Evolutionary conservation across 2,329 filamentous ascomycete species (phyloP), one percentile per base, ranked within the genome.

Genomic region (Fusarium oxysporum): DNA sequence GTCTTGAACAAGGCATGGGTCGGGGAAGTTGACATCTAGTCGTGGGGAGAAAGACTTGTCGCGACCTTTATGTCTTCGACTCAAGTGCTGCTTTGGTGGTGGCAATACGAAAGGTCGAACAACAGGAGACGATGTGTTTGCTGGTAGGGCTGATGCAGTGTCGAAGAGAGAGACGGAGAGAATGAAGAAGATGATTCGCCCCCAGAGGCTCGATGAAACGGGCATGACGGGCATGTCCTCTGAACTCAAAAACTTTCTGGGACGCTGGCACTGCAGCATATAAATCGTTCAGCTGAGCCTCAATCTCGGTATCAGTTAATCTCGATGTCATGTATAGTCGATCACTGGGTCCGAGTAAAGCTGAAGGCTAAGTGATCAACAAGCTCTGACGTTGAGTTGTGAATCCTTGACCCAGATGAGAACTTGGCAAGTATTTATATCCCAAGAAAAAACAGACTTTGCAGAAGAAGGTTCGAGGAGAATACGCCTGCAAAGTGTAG

Each of bases 1-100:
- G 40, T 81, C 83, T 73, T 85, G 78, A 53, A 91, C 75, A 54
- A 91, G 83, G 17, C 83, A 80, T 12, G 89, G 88, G 70, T 90
- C 88, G 17, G 88, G 83, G 75, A 90, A 90, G 79, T 90, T 84
- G 35, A 71, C 50, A 51, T 67, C 38, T 23, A 78, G 71, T 30
- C 70, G 50, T 9, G 72, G 72, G 25, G 41, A 41, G 19, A 77
- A 68, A 10, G 63, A 55, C 30, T 61, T 40, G 11, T 45, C 41
- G 23, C 33, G 44, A n/a, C 48, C 57, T 53, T 66, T 45, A 28
- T 72, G 62, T 58, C 76, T 72, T n/a, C 51, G 48, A n/a, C 41
- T 60, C 40, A 70, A 41, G 37, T 66, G 57, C 23, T 69, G 68
- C 43, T 60, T 56, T n/a, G 60, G 67, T 38, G 12, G 58, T 53